Conservation (phyloP, 2,329 filamentous ascomycete species). For the Talaromyces islandicus region DNA sequence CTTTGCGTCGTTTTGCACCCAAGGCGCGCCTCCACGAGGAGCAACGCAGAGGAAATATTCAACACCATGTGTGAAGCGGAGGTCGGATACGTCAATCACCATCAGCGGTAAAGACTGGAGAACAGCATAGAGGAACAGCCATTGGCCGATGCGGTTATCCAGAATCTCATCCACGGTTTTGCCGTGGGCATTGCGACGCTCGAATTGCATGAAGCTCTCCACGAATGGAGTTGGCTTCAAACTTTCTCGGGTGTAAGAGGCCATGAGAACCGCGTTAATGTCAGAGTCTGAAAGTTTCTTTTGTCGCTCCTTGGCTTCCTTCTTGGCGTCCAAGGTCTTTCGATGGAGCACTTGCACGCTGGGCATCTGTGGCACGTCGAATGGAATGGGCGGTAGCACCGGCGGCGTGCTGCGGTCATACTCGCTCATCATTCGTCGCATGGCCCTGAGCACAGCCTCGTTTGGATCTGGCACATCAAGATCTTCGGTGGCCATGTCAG, state of each 20-base stretch:
- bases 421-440: slow-evolving; percentile 76
- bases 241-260: slow-evolving; percentile 73
- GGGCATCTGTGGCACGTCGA: slow-evolving; percentile 76
- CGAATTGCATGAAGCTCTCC: slow-evolving; percentile 44
- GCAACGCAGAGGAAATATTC: slow-evolving; percentile 48
- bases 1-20: slow-evolving; percentile 42
- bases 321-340: slow-evolving; percentile 62
- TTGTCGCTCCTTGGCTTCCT: slow-evolving; percentile 65
- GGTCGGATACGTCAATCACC: slow-evolving; percentile 43
- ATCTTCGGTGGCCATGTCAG: slow-evolving; percentile 58
- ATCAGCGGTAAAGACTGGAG: slow-evolving; percentile 45
- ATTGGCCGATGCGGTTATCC: slow-evolving; percentile 45
- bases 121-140: slow-evolving; percentile 47
- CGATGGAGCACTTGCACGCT: slow-evolving; percentile 59
- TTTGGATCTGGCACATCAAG: slow-evolving; percentile 42
- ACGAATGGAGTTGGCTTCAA: slow-evolving; percentile 44
- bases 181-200: slow-evolving; percentile 38
- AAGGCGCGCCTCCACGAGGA: slow-evolving; percentile 43
- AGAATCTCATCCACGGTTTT: slow-evolving; percentile 40
- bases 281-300: slow-evolving; percentile 75
- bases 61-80: slow-evolving; percentile 40
- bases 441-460: slow-evolving; percentile 60
- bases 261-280: slow-evolving; percentile 67
- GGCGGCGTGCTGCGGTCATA: slow-evolving; percentile 86
- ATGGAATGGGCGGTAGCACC: slow-evolving; percentile 84